These are phyloP conservation scores for Apiospora kogelbergensis DNA, from an alignment of 2,329 filamentous ascomycete species.

Conservation along the genomic window DNA sequence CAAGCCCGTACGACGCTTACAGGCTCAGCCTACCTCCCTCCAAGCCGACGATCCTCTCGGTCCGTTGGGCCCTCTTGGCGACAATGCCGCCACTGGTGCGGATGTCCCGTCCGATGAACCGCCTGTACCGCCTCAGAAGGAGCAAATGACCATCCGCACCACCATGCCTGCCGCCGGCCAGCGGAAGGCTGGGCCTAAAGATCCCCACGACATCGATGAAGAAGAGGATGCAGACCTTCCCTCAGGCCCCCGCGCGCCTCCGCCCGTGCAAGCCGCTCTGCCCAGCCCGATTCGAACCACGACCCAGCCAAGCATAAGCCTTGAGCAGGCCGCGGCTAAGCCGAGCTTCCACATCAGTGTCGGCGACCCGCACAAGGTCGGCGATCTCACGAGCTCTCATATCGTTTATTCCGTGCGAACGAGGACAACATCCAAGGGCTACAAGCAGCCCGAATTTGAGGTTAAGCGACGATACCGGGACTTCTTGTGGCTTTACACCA, in stretches of 20 bases:
- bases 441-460: constrained; percentile 87
- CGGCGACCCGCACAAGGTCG: constrained; percentile 96
- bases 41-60: constrained; percentile 77
- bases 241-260: constrained; percentile 62
- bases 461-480: constrained; percentile 94
- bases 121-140: constrained; percentile 69
- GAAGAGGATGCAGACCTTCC: constrained; percentile 60
- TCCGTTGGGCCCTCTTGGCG: constrained; percentile 69
- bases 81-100: constrained; percentile 37
- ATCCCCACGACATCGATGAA: constrained; percentile 68
- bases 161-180: constrained; percentile 51
- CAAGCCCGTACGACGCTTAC: constrained; percentile 55
- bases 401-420: constrained; percentile 97
- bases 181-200: constrained; percentile 45
- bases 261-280: constrained; percentile 59
- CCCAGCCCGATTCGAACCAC: constrained; percentile 51
- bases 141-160: constrained; percentile 61
- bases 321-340: constrained; percentile 85
- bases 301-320: constrained; percentile 75
- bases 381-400: constrained; percentile 93
- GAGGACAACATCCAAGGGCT: constrained; percentile 95
- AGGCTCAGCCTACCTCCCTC: constrained; percentile 74
- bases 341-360: constrained; percentile 88
- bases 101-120: constrained; percentile 47
- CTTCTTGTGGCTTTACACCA: constrained; percentile 97